Conservation (phyloP, 495 filamentous ascomycete genomes). For the Aspergillus panamensis region DNA sequence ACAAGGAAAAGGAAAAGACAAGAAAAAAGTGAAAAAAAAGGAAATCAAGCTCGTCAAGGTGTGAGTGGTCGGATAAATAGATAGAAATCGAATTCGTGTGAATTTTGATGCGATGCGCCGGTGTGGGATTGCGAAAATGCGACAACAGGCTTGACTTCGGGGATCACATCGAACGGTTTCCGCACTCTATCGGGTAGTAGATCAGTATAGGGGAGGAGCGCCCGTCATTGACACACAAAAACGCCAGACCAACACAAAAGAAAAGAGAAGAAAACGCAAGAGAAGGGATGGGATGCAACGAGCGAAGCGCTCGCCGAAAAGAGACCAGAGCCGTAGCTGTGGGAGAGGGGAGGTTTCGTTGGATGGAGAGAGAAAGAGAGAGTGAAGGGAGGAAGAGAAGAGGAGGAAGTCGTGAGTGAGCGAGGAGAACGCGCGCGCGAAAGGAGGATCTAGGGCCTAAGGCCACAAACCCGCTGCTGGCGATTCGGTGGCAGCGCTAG, state of each 20-base stretch:
- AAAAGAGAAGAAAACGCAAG: slow-evolving; percentile 25
- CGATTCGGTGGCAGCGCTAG: slow-evolving; percentile 1
- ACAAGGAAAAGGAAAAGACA: slow-evolving; percentile 19
- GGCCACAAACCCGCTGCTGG: slow-evolving; percentile 4
- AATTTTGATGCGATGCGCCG: slow-evolving; percentile 21
- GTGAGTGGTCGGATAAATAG: slow-evolving; percentile 29
- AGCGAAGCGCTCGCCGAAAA: slow-evolving; percentile 22
- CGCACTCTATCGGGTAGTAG: slow-evolving; percentile 23
- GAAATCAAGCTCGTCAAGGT: slow-evolving; percentile 29
- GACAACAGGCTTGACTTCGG: slow-evolving; percentile 8
- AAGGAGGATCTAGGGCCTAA: slow-evolving; percentile 14
- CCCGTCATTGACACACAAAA: slow-evolving; percentile 25
- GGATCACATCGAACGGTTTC: slow-evolving; percentile 25
- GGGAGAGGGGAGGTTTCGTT: slow-evolving; percentile 16
- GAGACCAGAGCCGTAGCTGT: slow-evolving; percentile 18
- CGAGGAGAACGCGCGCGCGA: slow-evolving; percentile 10
- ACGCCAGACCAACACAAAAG: slow-evolving; percentile 33
- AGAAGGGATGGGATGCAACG: slow-evolving; percentile 23
- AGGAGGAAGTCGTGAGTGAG: slow-evolving; percentile 11
- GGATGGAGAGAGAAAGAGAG: slow-evolving; percentile 5
- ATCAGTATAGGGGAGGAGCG: slow-evolving; percentile 16
- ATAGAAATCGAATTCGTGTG: slow-evolving; percentile 26
- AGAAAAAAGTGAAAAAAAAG: slow-evolving; percentile 30
- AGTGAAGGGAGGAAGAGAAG: slow-evolving; percentile 12
- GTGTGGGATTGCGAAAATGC: slow-evolving; percentile 12